Conservation (phyloP, 257 asterid genomes). For the Plantago elongata region DNA sequence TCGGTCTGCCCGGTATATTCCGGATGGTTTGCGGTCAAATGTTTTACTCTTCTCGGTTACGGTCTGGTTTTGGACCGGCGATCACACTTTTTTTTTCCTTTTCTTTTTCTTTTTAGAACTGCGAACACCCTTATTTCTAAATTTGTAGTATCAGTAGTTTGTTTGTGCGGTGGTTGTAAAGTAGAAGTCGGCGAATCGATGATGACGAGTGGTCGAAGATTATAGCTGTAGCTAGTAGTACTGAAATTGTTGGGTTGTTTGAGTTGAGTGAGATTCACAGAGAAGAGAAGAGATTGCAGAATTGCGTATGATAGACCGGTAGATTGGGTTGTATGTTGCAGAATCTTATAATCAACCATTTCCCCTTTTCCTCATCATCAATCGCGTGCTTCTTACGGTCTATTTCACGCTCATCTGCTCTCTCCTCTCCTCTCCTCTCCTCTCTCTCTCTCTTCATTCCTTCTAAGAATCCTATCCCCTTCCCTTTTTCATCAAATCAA, state of each 20-base stretch:
- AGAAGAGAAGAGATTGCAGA: slow-evolving; percentile 76
- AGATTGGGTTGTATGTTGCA: slow-evolving; percentile 17
- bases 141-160: no score
- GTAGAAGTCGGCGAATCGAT: background rate
- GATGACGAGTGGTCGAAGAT: background rate
- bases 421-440: slow-evolving; percentile 52
- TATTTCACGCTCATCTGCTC: slow-evolving; percentile 92
- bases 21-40: no score
- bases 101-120: no score
- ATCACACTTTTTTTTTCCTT: no score
- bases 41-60: no score
- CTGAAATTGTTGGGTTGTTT: slow-evolving; percentile 16
- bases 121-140: no score
- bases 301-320: slow-evolving; percentile 87
- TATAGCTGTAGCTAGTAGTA: slow-evolving; percentile 33
- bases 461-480: background rate
- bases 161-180: no score
- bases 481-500: background rate
- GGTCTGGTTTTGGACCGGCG: no score
- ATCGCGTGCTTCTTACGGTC: slow-evolving; percentile 88
- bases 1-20: no score
- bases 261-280: slow-evolving; percentile 28
- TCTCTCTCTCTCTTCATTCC: slow-evolving; percentile 26
- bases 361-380: slow-evolving; percentile 16
- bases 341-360: slow-evolving; percentile 56